Percentiles rank a stretch among this genome's conserved stretches.
These are phyloP conservation scores for Catharanthus roseus DNA, from an alignment of 257 asterid genomes.

Conservation along the genomic window DNA sequence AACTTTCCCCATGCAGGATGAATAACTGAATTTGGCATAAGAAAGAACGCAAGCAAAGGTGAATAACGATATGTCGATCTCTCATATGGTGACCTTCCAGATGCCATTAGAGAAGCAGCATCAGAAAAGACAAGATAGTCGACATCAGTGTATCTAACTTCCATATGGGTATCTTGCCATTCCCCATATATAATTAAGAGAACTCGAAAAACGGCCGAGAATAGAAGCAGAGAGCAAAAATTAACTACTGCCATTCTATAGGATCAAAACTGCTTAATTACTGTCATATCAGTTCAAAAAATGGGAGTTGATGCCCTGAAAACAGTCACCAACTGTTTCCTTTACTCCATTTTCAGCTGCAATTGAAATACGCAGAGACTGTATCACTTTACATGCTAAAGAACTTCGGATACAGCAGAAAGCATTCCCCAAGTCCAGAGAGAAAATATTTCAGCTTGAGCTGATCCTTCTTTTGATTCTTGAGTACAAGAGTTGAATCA, in stretches of 20 bases:
- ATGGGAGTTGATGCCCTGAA: background rate
- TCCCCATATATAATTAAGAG: slow-evolving; percentile 68
- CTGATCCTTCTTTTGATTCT: background rate
- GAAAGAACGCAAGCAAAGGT: slow-evolving; percentile 75
- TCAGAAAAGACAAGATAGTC: slow-evolving; percentile 93
- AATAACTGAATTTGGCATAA: slow-evolving; percentile 68
- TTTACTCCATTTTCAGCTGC: background rate
- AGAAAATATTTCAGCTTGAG: background rate
- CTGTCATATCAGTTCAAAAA: slow-evolving; percentile 10
- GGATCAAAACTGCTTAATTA: slow-evolving; percentile 8
- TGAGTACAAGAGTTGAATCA: background rate
- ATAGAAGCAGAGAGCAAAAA: slow-evolving; percentile 42
- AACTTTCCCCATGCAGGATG: slow-evolving; percentile 90
- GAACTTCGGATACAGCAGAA: background rate
- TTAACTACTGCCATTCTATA: slow-evolving; percentile 41
- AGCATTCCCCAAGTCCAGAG: background rate
- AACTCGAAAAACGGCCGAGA: slow-evolving; percentile 67
- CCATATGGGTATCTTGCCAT: slow-evolving; percentile 94
- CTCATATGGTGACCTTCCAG: slow-evolving; percentile 78
- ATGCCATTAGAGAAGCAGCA: slow-evolving; percentile 72
- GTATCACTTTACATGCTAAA: background rate
- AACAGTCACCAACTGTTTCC: background rate
- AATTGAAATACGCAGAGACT: background rate
- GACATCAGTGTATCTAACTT: slow-evolving; percentile 85
- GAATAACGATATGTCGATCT: slow-evolving; percentile 93